Base-by-base conservation (phyloP, 2,329 filamentous ascomycete genomes). In the Trichoderma oligosporum region DNA sequence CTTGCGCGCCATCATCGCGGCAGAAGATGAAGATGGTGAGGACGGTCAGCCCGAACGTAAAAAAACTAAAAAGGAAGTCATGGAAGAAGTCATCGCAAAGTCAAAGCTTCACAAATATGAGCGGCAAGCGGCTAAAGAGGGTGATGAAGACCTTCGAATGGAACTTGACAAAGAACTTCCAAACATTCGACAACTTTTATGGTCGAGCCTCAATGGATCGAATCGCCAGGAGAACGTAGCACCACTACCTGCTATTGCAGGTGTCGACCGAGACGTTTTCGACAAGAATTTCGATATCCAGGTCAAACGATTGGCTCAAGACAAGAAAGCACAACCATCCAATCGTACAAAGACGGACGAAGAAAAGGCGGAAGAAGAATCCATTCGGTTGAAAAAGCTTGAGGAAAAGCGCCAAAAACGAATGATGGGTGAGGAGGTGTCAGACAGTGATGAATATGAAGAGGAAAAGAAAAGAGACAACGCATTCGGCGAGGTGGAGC, bases 1-100 rank as follows among this genome's bases (percentile, higher is more conserved):
- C 14, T 67, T 84, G 55, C 82, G 84, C 51, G 66, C 68, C 29
- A 64, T 77, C 24, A 70, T 70, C 25, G 67, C 74, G 20, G 73
- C 77, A 27, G 79, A 75, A 1, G 76, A 78, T 49, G 76, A 74
- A 3, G 77, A 77, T 5, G 78, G 77, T 0, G 76, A 75, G 4
- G 78, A 79, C 33, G 78, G 78, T 18, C 76, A 86, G 61, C 91
- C 91, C 0, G 88, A 93, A 65, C 82, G 87, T 59, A 97, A 96
- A 73, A 99, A 97, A 77, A 87, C 87, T 3, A 97, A 97, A 74
- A 89, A 94, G 54, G 94, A 99, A 72, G 89, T 99, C 48, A 97
- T 97, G 90, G 88, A 96, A 67, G 95, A 99, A 72, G 82, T 99
- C 60, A 97, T 99, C 63, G 90, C 92, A 60, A 99, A 99, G 74